phyloP scores from a whole-genome alignment of 2,329 filamentous ascomycete species.

The Fusarium pseudocircinatum region DNA sequence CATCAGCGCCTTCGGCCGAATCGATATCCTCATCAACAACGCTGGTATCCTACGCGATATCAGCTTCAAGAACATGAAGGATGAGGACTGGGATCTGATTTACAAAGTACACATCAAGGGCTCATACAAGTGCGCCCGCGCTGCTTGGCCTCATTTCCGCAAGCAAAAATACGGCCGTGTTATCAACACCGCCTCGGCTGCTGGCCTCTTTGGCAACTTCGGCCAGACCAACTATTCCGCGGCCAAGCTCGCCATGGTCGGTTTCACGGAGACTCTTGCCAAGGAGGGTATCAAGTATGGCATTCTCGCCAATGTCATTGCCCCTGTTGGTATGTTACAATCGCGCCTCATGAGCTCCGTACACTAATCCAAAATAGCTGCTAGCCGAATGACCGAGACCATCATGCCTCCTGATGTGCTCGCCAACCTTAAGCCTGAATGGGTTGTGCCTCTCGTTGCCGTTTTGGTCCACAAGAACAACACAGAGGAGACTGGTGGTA shows the following conservation, averaged over 20 bases:
- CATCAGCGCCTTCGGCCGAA: slow-evolving; percentile 81
- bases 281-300: slow-evolving; percentile 99
- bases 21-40: slow-evolving; percentile 98
- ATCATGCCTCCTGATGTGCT: slow-evolving; percentile 95
- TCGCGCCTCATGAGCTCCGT: not conserved
- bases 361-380: slow-evolving; percentile 62
- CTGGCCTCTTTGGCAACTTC: slow-evolving; percentile 94
- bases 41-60: slow-evolving; percentile 94
- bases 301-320: slow-evolving; percentile 94
- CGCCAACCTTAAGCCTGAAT: slow-evolving; percentile 86
- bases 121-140: slow-evolving; percentile 93
- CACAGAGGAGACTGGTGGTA: slow-evolving; percentile 82
- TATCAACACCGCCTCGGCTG: slow-evolving; percentile 97
- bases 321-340: slow-evolving; percentile 72
- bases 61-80: slow-evolving; percentile 99
- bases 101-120: slow-evolving; percentile 92
- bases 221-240: slow-evolving; percentile 97
- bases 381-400: slow-evolving; percentile 94
- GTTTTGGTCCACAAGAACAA: slow-evolving; percentile 88
- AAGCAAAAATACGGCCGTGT: slow-evolving; percentile 98
- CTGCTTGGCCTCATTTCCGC: slow-evolving; percentile 96
- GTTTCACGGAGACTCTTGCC: slow-evolving; percentile 96
- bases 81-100: slow-evolving; percentile 95
- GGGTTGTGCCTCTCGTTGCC: slow-evolving; percentile 93
- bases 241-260: slow-evolving; percentile 93